Percentiles rank a stretch among this genome's conserved stretches.
These are phyloP conservation scores for Hypoxylon sp. DNA, from an alignment of 2,329 filamentous ascomycete species.

Conservation along the genomic window DNA sequence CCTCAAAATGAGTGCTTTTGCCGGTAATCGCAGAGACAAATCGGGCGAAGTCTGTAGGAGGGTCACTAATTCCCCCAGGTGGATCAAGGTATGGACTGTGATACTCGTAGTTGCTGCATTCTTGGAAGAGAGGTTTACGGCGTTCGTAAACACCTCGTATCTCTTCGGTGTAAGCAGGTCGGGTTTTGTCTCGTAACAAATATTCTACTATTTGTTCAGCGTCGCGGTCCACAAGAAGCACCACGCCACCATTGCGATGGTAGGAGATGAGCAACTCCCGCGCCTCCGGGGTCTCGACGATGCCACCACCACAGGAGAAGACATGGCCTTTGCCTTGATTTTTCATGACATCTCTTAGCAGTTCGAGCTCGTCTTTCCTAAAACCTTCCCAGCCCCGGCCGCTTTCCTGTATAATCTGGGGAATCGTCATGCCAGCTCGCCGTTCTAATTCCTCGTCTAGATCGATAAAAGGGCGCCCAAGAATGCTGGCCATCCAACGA, in stretches of 20 bases:
- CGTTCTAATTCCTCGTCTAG: conserved; percentile 89
- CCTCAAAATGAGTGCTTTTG: conserved; percentile 67
- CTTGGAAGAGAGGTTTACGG: conserved; percentile 88
- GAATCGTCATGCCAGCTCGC: conserved; percentile 81
- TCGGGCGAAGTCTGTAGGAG: conserved; percentile 78
- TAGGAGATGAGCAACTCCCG: conserved; percentile 82
- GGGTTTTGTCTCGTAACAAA: conserved; percentile 87
- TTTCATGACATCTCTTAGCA: conserved; percentile 80
- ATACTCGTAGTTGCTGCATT: conserved; percentile 96
- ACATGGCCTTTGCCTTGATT: conserved; percentile 83
- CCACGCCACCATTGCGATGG: conserved; percentile 82
- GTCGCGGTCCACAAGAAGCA: conserved; percentile 89
- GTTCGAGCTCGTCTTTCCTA: conserved; percentile 80
- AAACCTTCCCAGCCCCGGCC: conserved; percentile 89
- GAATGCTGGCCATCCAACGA: conserved; percentile 82
- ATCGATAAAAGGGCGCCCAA: conserved; percentile 85
- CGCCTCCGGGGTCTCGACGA: conserved; percentile 88
- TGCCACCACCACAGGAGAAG: conserved; percentile 93
- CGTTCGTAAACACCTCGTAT: conserved; percentile 93
- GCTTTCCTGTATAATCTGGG: conserved; percentile 81
- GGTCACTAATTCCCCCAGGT: conserved; percentile 58
- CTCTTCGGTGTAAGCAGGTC: conserved; percentile 92
- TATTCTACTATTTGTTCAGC: conserved; percentile 91
- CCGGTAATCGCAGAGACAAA: conserved; percentile 81
- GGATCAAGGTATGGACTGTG: conserved; percentile 78